Conservation (phyloP, 2,329 filamentous ascomycete species). For the Scedosporium apiospermum region DNA sequence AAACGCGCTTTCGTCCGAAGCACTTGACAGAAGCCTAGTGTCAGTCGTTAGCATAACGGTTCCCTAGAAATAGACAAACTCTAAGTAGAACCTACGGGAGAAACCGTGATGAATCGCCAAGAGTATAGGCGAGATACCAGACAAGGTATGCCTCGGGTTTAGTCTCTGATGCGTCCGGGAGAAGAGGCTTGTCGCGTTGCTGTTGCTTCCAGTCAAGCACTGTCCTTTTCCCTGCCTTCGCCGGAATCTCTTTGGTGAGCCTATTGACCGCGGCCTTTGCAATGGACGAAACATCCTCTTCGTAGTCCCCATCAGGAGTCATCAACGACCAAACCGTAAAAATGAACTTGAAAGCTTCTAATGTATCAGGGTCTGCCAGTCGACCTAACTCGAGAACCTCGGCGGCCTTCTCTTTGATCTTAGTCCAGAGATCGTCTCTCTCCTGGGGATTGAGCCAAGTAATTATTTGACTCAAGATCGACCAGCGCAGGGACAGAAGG, state of each 20-base stretch:
- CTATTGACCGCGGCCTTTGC: conserved; percentile 23
- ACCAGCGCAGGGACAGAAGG: conserved; percentile 29
- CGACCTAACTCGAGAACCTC: conserved; percentile 22
- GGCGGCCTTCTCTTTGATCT: conserved; percentile 20
- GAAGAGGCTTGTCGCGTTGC: background rate
- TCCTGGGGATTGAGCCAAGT: conserved; percentile 23
- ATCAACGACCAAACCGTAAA: conserved; percentile 27
- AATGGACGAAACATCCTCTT: conserved; percentile 19
- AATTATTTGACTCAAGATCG: conserved; percentile 24
- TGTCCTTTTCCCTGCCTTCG: conserved; percentile 12
- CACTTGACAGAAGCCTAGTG: conserved; percentile 7
- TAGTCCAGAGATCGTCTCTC: conserved; percentile 22
- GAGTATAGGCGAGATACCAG: conserved; percentile 2
- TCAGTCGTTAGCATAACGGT: background rate
- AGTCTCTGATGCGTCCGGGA: background rate
- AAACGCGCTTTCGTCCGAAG: conserved; percentile 1
- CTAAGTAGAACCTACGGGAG: conserved; percentile 1
- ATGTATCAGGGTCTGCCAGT: conserved; percentile 24
- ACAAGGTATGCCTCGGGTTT: background rate
- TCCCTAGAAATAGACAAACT: background rate
- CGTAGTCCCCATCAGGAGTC: conserved; percentile 23
- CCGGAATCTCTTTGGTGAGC: conserved; percentile 19
- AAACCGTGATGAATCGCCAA: background rate
- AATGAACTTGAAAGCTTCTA: conserved; percentile 31
- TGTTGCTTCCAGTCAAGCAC: background rate